Conservation (phyloP, 2,329 filamentous ascomycete species). For the Periconia sp. region DNA sequence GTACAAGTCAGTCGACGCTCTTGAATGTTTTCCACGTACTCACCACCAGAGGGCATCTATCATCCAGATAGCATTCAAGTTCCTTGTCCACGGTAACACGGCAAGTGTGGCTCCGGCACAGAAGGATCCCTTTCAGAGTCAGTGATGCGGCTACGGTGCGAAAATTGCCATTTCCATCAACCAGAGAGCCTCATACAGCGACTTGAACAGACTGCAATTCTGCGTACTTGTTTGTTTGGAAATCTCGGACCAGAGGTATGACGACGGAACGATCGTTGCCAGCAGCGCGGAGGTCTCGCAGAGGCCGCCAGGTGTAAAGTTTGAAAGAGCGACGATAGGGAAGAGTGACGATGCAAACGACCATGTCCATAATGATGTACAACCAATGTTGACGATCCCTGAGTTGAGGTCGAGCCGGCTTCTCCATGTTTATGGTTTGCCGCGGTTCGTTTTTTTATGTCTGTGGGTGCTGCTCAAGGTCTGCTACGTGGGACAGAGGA, state of each 20-base stretch:
- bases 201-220: conserved; percentile 31
- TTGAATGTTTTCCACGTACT: too few relatives aligned
- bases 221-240: conserved; percentile 30
- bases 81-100: conserved; percentile 21
- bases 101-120: conserved; percentile 28
- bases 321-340: conserved; percentile 35
- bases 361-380: background rate
- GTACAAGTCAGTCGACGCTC: too few relatives aligned
- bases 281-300: conserved; percentile 22
- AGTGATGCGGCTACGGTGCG: background rate
- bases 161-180: background rate
- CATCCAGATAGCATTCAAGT: conserved; percentile 19
- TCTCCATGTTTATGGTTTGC: too few relatives aligned
- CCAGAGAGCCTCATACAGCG: conserved; percentile 13
- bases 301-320: conserved; percentile 31
- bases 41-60: conserved; percentile 25
- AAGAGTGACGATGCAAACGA: conserved; percentile 18
- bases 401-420: too few relatives aligned
- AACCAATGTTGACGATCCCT: too few relatives aligned
- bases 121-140: conserved; percentile 22
- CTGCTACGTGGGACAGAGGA: too few relatives aligned
- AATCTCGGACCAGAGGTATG: conserved; percentile 20
- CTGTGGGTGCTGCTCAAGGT: too few relatives aligned
- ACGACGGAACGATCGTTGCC: conserved; percentile 19
- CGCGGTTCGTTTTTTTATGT: too few relatives aligned